Evolutionary conservation across 345 rosid genomes (phyloP).

Genomic region (Iberis pinnata): DNA sequence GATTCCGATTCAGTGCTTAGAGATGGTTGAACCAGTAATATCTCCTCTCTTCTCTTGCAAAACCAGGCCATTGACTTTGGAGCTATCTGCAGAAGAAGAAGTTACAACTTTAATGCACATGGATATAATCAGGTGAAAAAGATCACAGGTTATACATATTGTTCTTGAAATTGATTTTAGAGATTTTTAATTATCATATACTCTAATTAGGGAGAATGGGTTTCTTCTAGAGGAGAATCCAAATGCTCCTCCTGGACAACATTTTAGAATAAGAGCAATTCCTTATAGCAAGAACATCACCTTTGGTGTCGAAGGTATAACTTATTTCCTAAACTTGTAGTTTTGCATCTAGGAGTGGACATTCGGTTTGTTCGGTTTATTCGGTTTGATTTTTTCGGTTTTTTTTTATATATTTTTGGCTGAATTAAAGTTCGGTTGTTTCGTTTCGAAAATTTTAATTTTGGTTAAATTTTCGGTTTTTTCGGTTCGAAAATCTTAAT

Average conservation of each 20-base stretch:
- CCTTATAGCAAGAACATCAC: slow-evolving; percentile 93
- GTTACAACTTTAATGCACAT: slow-evolving; percentile 70
- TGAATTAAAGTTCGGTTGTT: too few relatives aligned
- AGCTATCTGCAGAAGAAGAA: slow-evolving; percentile 94
- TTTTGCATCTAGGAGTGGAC: too few relatives aligned
- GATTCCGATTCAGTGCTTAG: slow-evolving; percentile 4
- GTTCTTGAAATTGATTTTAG: background rate
- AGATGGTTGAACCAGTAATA: background rate
- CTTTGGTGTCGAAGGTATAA: slow-evolving; percentile 85
- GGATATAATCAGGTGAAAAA: slow-evolving; percentile 70
- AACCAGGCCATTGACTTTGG: slow-evolving; percentile 71
- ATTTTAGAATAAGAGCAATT: slow-evolving; percentile 62
- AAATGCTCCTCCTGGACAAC: slow-evolving; percentile 64
- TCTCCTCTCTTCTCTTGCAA: slow-evolving; percentile 12
- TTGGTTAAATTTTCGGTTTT: too few relatives aligned
- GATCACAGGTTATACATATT: slow-evolving; percentile 13
- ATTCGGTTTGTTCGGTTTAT: too few relatives aligned
- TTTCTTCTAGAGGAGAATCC: slow-evolving; percentile 80
- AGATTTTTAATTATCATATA: background rate
- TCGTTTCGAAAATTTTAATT: too few relatives aligned
- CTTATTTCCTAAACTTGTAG: background rate
- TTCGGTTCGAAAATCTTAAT: too few relatives aligned
- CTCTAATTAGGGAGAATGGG: slow-evolving; percentile 66
- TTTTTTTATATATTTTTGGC: too few relatives aligned
- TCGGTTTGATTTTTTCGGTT: too few relatives aligned